These are phyloP conservation scores for Aleurites moluccanus DNA, from an alignment of 441 rosid species.

Conservation along the genomic window DNA sequence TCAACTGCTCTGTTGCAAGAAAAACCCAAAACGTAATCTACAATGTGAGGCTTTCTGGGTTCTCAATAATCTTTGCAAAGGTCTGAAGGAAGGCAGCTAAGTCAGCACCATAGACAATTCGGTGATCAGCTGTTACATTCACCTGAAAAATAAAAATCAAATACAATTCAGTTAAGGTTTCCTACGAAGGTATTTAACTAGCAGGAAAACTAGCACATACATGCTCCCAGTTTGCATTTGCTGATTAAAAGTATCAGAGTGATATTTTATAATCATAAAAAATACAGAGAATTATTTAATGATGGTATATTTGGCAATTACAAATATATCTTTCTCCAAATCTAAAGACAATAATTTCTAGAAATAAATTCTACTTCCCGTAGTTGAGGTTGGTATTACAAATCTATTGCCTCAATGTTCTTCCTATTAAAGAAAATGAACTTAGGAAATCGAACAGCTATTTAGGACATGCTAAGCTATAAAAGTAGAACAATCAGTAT, in stretches of 20 bases:
- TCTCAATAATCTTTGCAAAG: constrained; percentile 84
- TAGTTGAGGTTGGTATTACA: neutral
- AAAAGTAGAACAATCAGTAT: neutral
- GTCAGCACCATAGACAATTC: constrained; percentile 88
- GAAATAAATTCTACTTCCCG: neutral
- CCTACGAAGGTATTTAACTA: neutral
- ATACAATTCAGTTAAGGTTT: constrained; percentile 12
- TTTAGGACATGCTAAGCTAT: neutral
- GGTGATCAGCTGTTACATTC: constrained; percentile 98
- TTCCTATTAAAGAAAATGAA: neutral
- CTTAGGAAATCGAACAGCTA: neutral
- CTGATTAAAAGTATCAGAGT: neutral
- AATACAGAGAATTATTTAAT: neutral
- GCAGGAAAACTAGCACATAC: neutral
- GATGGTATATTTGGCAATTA: neutral
- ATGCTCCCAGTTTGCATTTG: neutral
- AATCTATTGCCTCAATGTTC: neutral
- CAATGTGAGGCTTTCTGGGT: constrained; percentile 78
- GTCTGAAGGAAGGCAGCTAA: constrained; percentile 91
- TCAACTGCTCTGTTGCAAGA: constrained; percentile 14
- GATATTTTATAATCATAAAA: neutral
- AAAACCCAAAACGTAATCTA: constrained; percentile 32
- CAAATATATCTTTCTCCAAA: neutral
- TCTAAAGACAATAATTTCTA: neutral
- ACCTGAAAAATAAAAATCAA: constrained; percentile 50